Evolutionary conservation across 495 filamentous ascomycete species (phyloP).

Genomic region (Aspergillus cristatus): DNA sequence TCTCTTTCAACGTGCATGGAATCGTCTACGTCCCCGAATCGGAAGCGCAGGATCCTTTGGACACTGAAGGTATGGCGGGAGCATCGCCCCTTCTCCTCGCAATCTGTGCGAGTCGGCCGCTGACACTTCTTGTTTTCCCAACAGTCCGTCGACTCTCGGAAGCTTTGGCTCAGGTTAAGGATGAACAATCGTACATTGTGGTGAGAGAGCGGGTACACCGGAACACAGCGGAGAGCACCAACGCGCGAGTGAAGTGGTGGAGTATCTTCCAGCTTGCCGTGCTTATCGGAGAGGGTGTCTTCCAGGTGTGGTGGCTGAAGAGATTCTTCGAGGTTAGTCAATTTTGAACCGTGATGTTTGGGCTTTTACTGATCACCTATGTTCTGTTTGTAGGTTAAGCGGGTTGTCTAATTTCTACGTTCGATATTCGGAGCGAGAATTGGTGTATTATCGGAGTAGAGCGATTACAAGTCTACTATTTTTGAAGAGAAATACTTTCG

Average conservation of each 20-base stretch:
- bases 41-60: constrained; percentile 81
- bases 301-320: constrained; percentile 99
- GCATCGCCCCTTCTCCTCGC: too few species aligned
- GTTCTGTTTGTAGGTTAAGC: constrained; percentile 26
- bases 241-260: constrained; percentile 98
- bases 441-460: too few species aligned
- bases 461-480: too few species aligned
- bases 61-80: constrained; percentile 60
- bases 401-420: constrained; percentile 34
- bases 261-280: constrained; percentile 92
- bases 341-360: too few species aligned
- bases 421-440: constrained; percentile 4
- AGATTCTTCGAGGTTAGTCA: constrained; percentile 86
- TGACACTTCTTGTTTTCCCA: constrained; percentile 7
- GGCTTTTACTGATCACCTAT: constrained; percentile 3
- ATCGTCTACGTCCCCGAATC: constrained; percentile 93
- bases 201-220: constrained; percentile 89
- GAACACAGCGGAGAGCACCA: constrained; percentile 98
- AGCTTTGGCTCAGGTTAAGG: constrained; percentile 80
- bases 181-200: constrained; percentile 97
- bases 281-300: constrained; percentile 82
- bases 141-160: constrained; percentile 79
- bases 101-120: background rate
- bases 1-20: constrained; percentile 97
- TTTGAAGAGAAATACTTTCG: too few species aligned